Conservation (phyloP, 2,329 filamentous ascomycete genomes). For the Rhynchosporium graminicola region DNA sequence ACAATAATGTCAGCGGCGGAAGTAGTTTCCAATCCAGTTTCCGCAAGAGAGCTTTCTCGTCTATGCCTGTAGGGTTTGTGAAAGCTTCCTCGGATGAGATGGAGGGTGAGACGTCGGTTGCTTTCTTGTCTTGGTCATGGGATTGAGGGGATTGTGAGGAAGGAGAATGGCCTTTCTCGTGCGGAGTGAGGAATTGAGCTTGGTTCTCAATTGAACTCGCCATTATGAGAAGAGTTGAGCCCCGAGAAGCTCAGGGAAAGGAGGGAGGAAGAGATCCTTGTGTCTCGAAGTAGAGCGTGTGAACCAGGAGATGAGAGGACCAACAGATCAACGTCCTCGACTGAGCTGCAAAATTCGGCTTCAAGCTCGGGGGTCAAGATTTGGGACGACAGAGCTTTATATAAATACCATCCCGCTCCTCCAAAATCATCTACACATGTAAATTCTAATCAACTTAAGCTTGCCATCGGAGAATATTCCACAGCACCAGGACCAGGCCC, state of each 20-base stretch:
- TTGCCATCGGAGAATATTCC: background rate
- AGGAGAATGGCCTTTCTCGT: background rate
- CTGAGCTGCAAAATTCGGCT: background rate
- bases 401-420: background rate
- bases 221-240: background rate
- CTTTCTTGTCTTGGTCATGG: background rate
- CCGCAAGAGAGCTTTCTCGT: conserved; percentile 58
- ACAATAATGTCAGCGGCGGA: conserved; percentile 55
- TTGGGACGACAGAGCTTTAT: background rate
- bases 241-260: background rate
- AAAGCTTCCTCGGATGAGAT: conserved; percentile 25
- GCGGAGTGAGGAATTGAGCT: background rate
- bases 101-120: conserved; percentile 1
- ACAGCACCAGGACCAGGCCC: background rate
- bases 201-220: background rate
- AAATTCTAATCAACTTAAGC: background rate
- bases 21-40: conserved; percentile 56
- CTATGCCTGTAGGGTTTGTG: conserved; percentile 42
- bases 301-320: background rate
- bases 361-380: background rate
- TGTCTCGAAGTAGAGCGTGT: background rate
- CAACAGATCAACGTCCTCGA: background rate
- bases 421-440: background rate
- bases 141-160: background rate
- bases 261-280: background rate